phyloP scores from a whole-genome alignment of 768 basidiomycete genomes.

The Termitomyces sp. region DNA sequence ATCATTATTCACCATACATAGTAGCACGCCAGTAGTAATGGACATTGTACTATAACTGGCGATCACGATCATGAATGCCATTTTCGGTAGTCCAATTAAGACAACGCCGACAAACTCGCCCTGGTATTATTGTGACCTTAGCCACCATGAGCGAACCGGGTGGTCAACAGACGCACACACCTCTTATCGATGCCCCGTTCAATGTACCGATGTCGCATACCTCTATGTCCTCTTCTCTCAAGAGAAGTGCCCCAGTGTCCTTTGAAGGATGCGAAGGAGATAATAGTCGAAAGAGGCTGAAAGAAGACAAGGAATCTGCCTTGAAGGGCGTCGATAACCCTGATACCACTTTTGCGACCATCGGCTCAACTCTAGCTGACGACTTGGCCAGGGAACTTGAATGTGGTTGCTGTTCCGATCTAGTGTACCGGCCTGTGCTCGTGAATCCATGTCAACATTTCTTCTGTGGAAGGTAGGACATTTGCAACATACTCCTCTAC shows the following conservation, averaged over 20 bases:
- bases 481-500: not conserved
- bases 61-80: conserved; percentile 15
- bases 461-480: conserved; percentile 78
- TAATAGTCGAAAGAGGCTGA: conserved; percentile 54
- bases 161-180: conserved; percentile 8
- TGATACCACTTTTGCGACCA: conserved; percentile 6
- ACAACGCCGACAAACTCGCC: conserved; percentile 14
- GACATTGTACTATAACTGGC: conserved; percentile 8
- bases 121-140: conserved; percentile 14
- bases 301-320: conserved; percentile 31
- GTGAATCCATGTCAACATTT: conserved; percentile 86
- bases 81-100: conserved; percentile 18
- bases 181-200: conserved; percentile 15
- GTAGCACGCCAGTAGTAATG: conserved; percentile 1
- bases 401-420: conserved; percentile 80
- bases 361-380: conserved; percentile 38
- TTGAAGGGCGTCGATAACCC: conserved; percentile 2
- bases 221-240: conserved; percentile 25
- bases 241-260: conserved; percentile 58
- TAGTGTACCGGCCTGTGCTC: conserved; percentile 77
- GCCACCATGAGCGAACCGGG: conserved; percentile 11
- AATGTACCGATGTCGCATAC: conserved; percentile 11
- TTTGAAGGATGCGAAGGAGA: conserved; percentile 45
- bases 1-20: conserved; percentile 7
- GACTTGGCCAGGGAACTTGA: conserved; percentile 71